Base-by-base conservation (phyloP, 768 basidiomycete genomes). In the Polyporus arcularius region DNA sequence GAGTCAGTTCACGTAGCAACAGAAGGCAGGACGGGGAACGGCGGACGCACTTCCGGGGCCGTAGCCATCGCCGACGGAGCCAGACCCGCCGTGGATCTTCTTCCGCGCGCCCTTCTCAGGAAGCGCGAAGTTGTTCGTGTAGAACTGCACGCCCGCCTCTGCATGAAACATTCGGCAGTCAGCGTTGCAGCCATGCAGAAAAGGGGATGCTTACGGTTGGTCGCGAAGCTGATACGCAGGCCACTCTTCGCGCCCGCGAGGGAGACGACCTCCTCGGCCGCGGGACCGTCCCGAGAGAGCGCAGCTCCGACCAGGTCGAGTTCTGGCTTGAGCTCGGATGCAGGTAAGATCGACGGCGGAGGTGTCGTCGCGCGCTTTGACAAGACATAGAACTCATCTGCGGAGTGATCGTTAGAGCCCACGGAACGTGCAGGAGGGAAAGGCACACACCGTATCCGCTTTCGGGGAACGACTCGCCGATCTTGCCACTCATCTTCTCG, bases 71-170 rank as follows among this genome's bases (percentile, higher is more conserved):
- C 78, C 83, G 50, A 69, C 73, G 18, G 75, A 72, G 26, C 88
- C 88, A n/a, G 82, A 84, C 2, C 89, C 89, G 16, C 89, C 89
- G 66, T 92, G 90, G 39, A 89, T 87, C 71, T 81, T 83, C 78
- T 91, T 90, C 47, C 86, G 79, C 35, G 84, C 82, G 15, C 82
- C 84, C 15, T 77, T 79, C 16, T 73, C 69, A 16, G 77, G 71
- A 50, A 79, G 73, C 14, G 85, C 75, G 55, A 82, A 73, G 51
- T 81, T 83, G 68, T 86, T 85, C 3, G 87, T 81, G 70, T 91
- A 91, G 66, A 90, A 86, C 82, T 90, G 90, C 40, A 89, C 80
- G 12, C 89, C 89, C 9, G 80, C 82, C 72, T 92, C 90, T 91
- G 64, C 31, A 35, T 8, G 15, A 18, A 11, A 35, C 35, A 35